Conservation (phyloP, 768 basidiomycete species). For the Pleurotus platypus region DNA sequence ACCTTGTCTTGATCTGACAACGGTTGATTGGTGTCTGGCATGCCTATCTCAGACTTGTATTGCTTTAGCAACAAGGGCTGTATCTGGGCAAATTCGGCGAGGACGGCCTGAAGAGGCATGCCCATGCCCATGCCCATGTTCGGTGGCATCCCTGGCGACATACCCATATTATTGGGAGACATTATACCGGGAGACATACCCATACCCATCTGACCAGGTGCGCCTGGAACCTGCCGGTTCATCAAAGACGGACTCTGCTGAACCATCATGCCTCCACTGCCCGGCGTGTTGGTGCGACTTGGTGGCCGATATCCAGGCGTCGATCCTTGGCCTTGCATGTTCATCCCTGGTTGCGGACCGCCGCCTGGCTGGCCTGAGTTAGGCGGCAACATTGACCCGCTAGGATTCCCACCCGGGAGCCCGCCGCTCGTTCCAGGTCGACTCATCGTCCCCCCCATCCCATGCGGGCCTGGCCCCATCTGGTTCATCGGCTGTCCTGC, state of each 20-base stretch:
- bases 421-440: constrained; percentile 5
- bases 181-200: constrained; percentile 11
- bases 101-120: neutral
- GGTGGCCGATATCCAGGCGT: constrained; percentile 43
- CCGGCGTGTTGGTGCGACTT: constrained; percentile 57
- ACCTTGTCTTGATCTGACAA: neutral
- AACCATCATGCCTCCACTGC: constrained; percentile 39
- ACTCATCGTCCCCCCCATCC: constrained; percentile 4
- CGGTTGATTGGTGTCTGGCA: neutral
- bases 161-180: constrained; percentile 1
- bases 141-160: constrained; percentile 17
- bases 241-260: constrained; percentile 59
- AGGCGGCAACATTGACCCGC: constrained; percentile 46
- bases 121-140: neutral
- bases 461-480: constrained; percentile 45
- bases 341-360: constrained; percentile 6
- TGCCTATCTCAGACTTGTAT: neutral
- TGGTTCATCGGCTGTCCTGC: constrained; percentile 40
- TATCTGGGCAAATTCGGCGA: neutral
- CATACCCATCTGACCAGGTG: constrained; percentile 11
- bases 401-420: constrained; percentile 22
- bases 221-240: constrained; percentile 39
- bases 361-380: constrained; percentile 26
- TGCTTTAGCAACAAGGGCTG: neutral
- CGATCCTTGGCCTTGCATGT: constrained; percentile 24